Conservation (phyloP, 306 rosid species). For the Prunus dulcis region DNA sequence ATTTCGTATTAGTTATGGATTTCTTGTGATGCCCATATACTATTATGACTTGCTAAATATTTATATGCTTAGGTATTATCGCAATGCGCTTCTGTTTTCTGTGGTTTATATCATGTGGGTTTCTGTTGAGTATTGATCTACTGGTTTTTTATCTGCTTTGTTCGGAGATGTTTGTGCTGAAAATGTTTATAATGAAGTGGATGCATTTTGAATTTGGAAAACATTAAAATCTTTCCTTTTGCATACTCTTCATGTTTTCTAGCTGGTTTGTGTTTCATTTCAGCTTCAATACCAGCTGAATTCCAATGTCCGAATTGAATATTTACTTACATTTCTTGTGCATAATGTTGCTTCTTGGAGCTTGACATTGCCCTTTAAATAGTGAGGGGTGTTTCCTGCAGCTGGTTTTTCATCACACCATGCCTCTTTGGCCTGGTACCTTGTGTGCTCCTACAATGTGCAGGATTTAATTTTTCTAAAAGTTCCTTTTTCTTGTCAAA, state of each 20-base stretch:
- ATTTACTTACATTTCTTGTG: not conserved
- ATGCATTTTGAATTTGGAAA: not conserved
- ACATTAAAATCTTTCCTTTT: not conserved
- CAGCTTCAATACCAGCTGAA: not conserved
- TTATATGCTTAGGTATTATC: not conserved
- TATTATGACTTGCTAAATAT: not conserved
- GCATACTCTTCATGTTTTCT: not conserved
- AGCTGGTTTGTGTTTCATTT: not conserved
- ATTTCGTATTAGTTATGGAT: constrained; percentile 24
- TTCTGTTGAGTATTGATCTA: not conserved
- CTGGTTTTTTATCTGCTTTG: not conserved
- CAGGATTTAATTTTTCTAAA: not conserved
- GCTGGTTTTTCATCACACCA: not conserved
- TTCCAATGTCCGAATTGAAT: not conserved
- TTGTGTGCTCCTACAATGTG: not conserved
- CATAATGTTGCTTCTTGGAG: not conserved
- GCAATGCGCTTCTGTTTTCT: not conserved
- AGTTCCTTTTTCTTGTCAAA: not conserved
- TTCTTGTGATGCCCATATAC: constrained; percentile 26
- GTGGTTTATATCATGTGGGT: not conserved
- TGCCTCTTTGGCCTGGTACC: not conserved
- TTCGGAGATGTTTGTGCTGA: not conserved
- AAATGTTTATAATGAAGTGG: not conserved
- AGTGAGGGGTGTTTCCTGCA: not conserved
- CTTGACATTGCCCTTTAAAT: not conserved